phyloP scores from a whole-genome alignment of 2,329 filamentous ascomycete species.

The Davidsoniella eucalypti region DNA sequence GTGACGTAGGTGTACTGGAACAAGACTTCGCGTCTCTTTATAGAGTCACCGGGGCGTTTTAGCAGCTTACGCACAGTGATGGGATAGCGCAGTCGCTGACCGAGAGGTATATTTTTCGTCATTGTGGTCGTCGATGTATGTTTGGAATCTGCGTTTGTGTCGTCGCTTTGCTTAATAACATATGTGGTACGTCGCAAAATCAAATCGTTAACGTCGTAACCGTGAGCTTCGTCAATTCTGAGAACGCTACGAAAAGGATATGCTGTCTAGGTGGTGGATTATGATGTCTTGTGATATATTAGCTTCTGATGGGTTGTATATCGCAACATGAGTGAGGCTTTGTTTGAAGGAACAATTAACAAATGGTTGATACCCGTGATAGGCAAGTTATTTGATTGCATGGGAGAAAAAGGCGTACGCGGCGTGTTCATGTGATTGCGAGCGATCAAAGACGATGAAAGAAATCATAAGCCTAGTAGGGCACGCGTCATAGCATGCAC shows the following conservation, averaged over 20 bases:
- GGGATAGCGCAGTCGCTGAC: conserved; percentile 65
- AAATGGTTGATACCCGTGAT: not conserved
- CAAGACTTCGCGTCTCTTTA: conserved; percentile 61
- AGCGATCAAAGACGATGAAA: too few relatives aligned
- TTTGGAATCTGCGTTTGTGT: not conserved
- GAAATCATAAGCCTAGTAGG: too few relatives aligned
- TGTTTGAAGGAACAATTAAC: not conserved
- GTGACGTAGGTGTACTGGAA: conserved; percentile 80
- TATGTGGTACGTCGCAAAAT: not conserved
- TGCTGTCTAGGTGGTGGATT: too few relatives aligned
- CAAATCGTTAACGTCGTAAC: not conserved
- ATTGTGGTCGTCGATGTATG: conserved; percentile 16
- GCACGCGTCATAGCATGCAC: too few relatives aligned
- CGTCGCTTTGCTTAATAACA: not conserved
- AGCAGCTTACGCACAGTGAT: conserved; percentile 80
- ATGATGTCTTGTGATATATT: not conserved
- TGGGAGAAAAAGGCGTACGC: not conserved
- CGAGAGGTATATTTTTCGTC: conserved; percentile 34
- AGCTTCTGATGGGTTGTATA: not conserved
- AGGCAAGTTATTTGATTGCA: not conserved
- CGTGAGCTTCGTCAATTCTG: not conserved
- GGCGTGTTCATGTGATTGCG: too few relatives aligned
- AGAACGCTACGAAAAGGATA: too few relatives aligned
- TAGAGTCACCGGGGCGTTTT: conserved; percentile 55
- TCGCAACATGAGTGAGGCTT: not conserved